Evolutionary conservation across 371 early-diverging fungal genomes (phyloP).

Genomic region (Mucor velutinosus): DNA sequence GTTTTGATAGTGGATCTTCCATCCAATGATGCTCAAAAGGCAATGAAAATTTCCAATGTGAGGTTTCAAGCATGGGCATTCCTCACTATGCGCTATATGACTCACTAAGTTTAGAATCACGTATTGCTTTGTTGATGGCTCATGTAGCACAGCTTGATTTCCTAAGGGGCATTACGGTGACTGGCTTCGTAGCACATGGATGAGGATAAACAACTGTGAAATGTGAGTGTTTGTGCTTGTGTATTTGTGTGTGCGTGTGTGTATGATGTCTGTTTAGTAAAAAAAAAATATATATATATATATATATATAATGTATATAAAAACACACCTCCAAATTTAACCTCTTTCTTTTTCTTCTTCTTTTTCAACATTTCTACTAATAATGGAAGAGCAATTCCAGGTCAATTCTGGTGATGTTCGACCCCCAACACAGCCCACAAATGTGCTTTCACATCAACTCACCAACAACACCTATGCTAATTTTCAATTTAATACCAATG

Average conservation of each 20-base stretch:
- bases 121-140: neutral
- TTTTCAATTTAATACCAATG: conserved; percentile 10
- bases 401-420: conserved; percentile 53
- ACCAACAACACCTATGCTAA: neutral
- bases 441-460: conserved; percentile 33
- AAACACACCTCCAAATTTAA: neutral
- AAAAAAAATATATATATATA: too few species aligned
- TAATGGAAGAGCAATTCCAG: conserved; percentile 45
- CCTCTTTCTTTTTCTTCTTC: conserved; percentile 2
- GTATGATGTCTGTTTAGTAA: neutral
- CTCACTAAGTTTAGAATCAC: neutral
- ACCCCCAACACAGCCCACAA: conserved; percentile 37
- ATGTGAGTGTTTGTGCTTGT: neutral
- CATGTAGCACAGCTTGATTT: conserved; percentile 1
- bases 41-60: too few species aligned
- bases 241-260: neutral
- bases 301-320: too few species aligned
- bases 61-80: neutral
- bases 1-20: too few species aligned
- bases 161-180: conserved; percentile 9
- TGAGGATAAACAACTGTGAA: neutral
- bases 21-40: too few species aligned
- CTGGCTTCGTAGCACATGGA: conserved; percentile 3
- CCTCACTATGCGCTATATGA: neutral
- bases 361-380: neutral